Evolutionary conservation across 441 rosid species (phyloP), one percentile per base, ranked within the genome.

Genomic region (Populus trichocarpa): DNA sequence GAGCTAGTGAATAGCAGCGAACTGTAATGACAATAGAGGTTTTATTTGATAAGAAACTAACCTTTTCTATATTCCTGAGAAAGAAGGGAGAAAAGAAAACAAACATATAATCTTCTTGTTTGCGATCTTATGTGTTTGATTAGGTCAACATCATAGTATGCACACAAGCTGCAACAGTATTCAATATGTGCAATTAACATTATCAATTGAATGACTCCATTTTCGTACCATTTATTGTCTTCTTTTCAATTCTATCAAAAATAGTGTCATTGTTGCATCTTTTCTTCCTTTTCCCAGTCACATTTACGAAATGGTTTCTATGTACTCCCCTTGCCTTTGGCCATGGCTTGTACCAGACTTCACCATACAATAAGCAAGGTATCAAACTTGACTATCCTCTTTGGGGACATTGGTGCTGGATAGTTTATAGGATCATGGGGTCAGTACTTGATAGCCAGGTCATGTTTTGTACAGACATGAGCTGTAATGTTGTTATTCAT

Each of bases 401-500:
- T 57, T 61, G 66, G 66, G 66, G 26, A 10, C 28, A 3, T 61
- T 22, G 2, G 26, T 61, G 66, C 66, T 61, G 66, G 66, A 61
- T 9, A 22, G 66, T 61, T 14, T 67, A 12, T 59, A 53, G 35
- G 59, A 38, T 72, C 77, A 67, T 22, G 33, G 33, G 40, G 40
- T 72, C 68, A 75, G 53, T 50, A 61, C 26, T 68, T 13, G 61
- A 67, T 77, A 35, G 50, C 50, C 65, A 73, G 50, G 32, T 42
- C 77, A 9, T 72, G 67, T 10, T 53, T 64, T 70, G 28, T 38
- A 72, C 28, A 30, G 22, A 42, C 64, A 33, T 69, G 40, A 35
- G 30, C 30, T 25, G 42, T 80, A 64, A 32, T 67, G 40, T 75
- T 77, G 53, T 13, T 26, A 6, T 75, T 74, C 22, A 46, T 73